phyloP scores from a whole-genome alignment of 2,329 filamentous ascomycete species.

The Coniella lustricola region DNA sequence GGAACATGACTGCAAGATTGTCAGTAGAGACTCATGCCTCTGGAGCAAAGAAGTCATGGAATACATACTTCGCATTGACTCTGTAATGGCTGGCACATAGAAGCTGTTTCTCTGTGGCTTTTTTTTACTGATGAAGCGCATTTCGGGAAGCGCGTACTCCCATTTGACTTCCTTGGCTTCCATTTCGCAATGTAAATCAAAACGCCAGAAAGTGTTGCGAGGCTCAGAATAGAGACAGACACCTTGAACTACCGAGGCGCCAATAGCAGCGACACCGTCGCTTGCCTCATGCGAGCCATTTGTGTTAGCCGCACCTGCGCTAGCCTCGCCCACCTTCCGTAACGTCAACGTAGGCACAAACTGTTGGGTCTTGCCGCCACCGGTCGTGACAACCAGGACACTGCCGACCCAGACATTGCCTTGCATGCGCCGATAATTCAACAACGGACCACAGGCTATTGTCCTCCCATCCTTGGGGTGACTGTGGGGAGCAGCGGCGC shows the following conservation, averaged over 20 bases:
- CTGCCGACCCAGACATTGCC: conserved; percentile 71
- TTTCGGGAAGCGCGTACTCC: conserved; percentile 66
- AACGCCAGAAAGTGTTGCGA: conserved; percentile 85
- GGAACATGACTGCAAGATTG: conserved; percentile 44
- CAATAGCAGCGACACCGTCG: conserved; percentile 4
- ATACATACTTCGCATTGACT: conserved; percentile 90
- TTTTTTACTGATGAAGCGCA: conserved; percentile 52
- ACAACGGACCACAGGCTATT: conserved; percentile 63
- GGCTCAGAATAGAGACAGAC: conserved; percentile 58
- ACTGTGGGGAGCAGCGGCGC: conserved; percentile 12
- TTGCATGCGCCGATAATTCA: conserved; percentile 73
- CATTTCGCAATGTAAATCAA: conserved; percentile 74
- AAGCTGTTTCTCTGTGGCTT: conserved; percentile 62
- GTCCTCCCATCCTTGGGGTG: conserved; percentile 43
- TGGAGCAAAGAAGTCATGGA: neutral
- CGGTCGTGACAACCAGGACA: conserved; percentile 72
- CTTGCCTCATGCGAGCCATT: conserved; percentile 23
- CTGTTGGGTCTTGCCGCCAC: conserved; percentile 55
- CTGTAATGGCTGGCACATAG: conserved; percentile 72
- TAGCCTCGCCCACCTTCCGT: conserved; percentile 32
- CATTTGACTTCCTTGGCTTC: conserved; percentile 63
- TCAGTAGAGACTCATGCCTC: too few relatives aligned
- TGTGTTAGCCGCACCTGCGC: conserved; percentile 19
- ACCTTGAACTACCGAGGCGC: conserved; percentile 38
- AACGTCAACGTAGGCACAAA: conserved; percentile 52